Conservation (phyloP, 306 rosid genomes). For the Quercus engelmannii region DNA sequence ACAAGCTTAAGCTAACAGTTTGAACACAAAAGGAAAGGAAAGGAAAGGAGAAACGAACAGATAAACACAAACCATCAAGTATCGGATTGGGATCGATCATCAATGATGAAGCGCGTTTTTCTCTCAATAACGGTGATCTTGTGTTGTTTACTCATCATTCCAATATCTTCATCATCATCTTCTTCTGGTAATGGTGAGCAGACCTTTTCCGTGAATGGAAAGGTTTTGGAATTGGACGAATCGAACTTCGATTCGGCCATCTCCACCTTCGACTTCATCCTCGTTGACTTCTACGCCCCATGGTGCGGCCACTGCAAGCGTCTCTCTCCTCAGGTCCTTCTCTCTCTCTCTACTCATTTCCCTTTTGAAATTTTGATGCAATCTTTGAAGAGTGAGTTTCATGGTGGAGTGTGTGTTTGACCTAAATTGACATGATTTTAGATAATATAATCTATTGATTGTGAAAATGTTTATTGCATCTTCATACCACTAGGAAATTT, state of each 20-base stretch:
- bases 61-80: too few species aligned
- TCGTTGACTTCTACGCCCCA: slow-evolving; percentile 94
- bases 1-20: too few species aligned
- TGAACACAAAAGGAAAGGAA: too few species aligned
- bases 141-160: background rate
- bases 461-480: too few species aligned
- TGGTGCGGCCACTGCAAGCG: slow-evolving; percentile 99
- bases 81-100: too few species aligned
- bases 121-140: background rate
- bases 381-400: background rate
- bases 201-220: slow-evolving; percentile 62
- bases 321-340: slow-evolving; percentile 81
- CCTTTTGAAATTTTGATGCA: background rate
- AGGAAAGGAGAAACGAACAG: too few species aligned
- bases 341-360: background rate
- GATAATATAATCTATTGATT: too few species aligned
- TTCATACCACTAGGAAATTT: too few species aligned
- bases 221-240: slow-evolving; percentile 75
- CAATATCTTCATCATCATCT: background rate
- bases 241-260: slow-evolving; percentile 86
- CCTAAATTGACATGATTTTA: too few species aligned
- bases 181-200: slow-evolving; percentile 12
- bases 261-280: slow-evolving; percentile 64
- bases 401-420: background rate
- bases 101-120: background rate